phyloP scores from a whole-genome alignment of 1,284 basidiomycete species.

The Pascua sp. region DNA sequence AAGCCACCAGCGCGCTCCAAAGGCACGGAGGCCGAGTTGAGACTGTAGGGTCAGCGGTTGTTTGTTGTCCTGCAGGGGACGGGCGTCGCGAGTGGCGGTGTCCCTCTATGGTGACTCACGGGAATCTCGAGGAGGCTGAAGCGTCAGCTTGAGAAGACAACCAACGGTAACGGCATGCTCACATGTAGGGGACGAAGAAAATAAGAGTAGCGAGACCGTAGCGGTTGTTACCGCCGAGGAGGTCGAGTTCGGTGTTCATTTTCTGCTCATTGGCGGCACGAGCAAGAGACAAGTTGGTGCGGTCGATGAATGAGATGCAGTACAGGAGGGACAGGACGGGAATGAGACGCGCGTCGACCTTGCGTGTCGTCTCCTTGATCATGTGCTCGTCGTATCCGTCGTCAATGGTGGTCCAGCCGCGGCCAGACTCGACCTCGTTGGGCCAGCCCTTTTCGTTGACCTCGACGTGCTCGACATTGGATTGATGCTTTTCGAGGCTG shows the following conservation, averaged over 20 bases:
- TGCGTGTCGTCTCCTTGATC: slow-evolving; percentile 9
- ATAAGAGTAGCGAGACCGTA: slow-evolving; percentile 43
- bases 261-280: slow-evolving; percentile 18
- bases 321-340: slow-evolving; percentile 16
- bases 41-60: neutral
- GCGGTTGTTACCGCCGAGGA: slow-evolving; percentile 31
- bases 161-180: slow-evolving; percentile 13
- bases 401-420: slow-evolving; percentile 6
- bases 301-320: slow-evolving; percentile 24
- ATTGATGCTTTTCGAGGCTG: neutral
- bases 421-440: too few species aligned
- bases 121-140: slow-evolving; percentile 1
- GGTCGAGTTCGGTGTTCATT: slow-evolving; percentile 25
- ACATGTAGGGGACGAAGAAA: slow-evolving; percentile 47
- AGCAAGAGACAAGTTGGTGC: slow-evolving; percentile 40
- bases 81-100: neutral
- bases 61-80: too few species aligned
- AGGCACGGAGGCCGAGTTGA: slow-evolving; percentile 25
- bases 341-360: slow-evolving; percentile 16
- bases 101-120: neutral
- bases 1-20: slow-evolving; percentile 17
- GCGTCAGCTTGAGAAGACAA: slow-evolving; percentile 21
- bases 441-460: neutral
- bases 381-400: slow-evolving; percentile 6
- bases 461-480: neutral